Percentiles rank a stretch among this genome's conserved stretches.
phyloP scores from a whole-genome alignment of 495 filamentous ascomycete genomes.

The Penicillium nucicola region DNA sequence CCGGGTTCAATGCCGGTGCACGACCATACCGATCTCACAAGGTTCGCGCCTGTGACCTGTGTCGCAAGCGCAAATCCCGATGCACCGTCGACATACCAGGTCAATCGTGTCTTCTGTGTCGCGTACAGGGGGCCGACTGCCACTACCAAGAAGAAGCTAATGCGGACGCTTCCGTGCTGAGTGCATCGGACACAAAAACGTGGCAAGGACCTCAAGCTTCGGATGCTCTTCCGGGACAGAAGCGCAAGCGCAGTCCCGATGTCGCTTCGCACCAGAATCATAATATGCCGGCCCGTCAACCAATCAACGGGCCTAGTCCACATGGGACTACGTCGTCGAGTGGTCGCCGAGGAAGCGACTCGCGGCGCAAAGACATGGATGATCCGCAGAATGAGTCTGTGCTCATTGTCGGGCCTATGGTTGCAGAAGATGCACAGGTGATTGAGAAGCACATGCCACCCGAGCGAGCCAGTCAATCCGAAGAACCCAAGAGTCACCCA shows the following conservation, averaged over 20 bases:
- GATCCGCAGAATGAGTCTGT: constrained; percentile 47
- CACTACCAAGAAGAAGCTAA: constrained; percentile 43
- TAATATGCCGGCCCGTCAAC: constrained; percentile 9
- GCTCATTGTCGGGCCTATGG: constrained; percentile 49
- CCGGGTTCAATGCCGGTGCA: constrained; percentile 44
- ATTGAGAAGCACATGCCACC: constrained; percentile 51
- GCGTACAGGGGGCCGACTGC: constrained; percentile 47
- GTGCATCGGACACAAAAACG: constrained; percentile 24
- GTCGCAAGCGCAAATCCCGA: constrained; percentile 50
- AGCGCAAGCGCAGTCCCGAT: constrained; percentile 40
- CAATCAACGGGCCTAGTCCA: constrained; percentile 25
- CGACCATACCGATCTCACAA: constrained; percentile 52
- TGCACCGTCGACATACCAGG: constrained; percentile 49
- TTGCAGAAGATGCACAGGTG: constrained; percentile 50
- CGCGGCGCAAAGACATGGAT: constrained; percentile 34
- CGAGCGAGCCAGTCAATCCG: constrained; percentile 33
- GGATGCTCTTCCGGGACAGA: constrained; percentile 28
- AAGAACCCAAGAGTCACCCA: constrained; percentile 40
- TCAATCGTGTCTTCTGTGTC: constrained; percentile 48
- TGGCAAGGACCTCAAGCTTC: constrained; percentile 25
- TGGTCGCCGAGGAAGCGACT: constrained; percentile 32
- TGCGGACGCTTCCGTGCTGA: constrained; percentile 25
- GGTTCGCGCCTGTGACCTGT: constrained; percentile 50
- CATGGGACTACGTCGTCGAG: constrained; percentile 27
- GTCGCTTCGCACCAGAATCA: constrained; percentile 13